phyloP scores from a whole-genome alignment of 306 rosid species.

The Purshia tridentata region DNA sequence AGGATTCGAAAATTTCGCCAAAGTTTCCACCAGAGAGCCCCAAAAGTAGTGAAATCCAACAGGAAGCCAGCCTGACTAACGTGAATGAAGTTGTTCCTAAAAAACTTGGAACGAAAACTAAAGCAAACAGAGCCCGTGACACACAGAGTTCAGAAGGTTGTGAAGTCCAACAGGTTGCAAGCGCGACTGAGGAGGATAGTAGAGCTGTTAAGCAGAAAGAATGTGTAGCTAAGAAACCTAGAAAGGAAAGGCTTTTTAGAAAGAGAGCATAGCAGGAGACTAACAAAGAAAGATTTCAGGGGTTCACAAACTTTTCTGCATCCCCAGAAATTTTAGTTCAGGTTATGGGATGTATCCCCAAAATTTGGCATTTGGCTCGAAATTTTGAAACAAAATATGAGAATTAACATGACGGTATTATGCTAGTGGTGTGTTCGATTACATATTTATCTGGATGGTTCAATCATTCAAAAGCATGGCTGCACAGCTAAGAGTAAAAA shows the following conservation, averaged over 20 bases:
- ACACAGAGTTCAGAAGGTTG: slow-evolving; percentile 20
- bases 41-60: background rate
- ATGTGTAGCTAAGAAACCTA: slow-evolving; percentile 5
- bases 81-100: background rate
- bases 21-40: background rate
- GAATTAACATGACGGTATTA: no score
- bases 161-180: slow-evolving; percentile 13
- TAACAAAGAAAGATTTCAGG: background rate
- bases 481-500: no score
- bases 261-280: slow-evolving; percentile 34
- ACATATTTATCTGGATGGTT: no score
- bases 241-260: slow-evolving; percentile 24
- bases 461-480: no score
- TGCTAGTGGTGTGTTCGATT: no score
- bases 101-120: background rate
- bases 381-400: no score
- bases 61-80: background rate
- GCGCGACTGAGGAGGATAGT: no score
- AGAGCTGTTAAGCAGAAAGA: background rate
- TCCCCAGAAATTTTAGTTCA: background rate
- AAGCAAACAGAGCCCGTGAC: background rate
- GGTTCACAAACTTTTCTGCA: background rate
- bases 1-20: slow-evolving; percentile 28
- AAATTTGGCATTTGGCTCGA: no score
- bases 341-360: no score